Conservation (phyloP, 2,329 filamentous ascomycete genomes). For the Claviceps sp. region DNA sequence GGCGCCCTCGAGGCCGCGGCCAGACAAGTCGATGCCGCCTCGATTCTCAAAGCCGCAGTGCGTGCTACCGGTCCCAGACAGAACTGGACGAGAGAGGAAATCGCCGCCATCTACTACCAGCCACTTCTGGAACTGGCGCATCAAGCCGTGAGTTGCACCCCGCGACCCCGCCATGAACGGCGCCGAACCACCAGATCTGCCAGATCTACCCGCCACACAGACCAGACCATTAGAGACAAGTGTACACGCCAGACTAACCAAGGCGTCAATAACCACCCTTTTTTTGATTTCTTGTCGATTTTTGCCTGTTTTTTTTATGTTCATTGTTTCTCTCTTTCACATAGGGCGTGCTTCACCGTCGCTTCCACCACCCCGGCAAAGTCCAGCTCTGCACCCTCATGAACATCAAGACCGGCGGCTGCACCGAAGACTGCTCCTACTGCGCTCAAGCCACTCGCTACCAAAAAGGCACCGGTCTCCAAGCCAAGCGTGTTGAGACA, state of each 20-base stretch:
- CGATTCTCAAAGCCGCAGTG: constrained; percentile 38
- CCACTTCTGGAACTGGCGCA: constrained; percentile 68
- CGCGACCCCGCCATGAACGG: background rate
- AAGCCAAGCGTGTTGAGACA: constrained; percentile 64
- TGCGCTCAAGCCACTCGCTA: constrained; percentile 81
- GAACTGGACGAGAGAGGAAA: constrained; percentile 72
- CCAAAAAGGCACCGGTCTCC: constrained; percentile 60
- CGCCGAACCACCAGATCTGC: too few species aligned
- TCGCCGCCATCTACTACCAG: constrained; percentile 67
- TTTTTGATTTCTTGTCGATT: too few species aligned
- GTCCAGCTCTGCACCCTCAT: constrained; percentile 90
- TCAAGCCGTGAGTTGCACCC: constrained; percentile 44
- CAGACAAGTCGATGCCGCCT: constrained; percentile 10
- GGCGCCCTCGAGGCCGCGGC: constrained; percentile 2
- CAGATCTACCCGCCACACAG: background rate
- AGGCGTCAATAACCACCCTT: background rate
- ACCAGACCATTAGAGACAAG: background rate
- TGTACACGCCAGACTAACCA: background rate
- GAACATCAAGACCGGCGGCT: constrained; percentile 94
- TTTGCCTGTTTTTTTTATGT: too few species aligned
- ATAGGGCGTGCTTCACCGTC: constrained; percentile 64
- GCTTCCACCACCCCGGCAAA: constrained; percentile 70
- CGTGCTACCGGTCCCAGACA: constrained; percentile 48
- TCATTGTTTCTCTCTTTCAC: background rate
- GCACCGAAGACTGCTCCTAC: constrained; percentile 86